These are phyloP conservation scores for Carpinus viminea DNA, from an alignment of 306 rosid species.

Conservation along the genomic window DNA sequence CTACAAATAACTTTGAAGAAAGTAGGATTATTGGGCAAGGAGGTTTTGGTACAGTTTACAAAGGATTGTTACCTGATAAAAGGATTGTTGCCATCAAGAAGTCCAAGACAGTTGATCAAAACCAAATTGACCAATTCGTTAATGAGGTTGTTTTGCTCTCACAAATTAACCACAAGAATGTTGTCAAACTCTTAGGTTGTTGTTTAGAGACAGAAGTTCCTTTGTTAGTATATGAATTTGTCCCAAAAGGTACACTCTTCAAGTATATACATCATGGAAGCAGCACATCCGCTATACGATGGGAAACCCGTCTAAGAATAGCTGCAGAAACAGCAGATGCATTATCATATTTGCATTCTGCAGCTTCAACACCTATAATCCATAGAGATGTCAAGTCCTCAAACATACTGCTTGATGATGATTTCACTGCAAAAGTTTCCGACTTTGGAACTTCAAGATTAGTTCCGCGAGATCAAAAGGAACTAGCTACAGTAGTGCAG, in stretches of 20 bases:
- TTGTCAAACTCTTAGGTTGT: not conserved
- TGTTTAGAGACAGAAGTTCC: not conserved
- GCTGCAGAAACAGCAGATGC: not conserved
- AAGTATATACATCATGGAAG: not conserved
- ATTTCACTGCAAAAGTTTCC: not conserved
- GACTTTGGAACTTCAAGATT: not conserved
- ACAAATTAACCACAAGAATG: not conserved
- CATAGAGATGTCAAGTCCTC: not conserved
- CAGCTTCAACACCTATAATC: not conserved
- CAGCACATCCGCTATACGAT: accelerated
- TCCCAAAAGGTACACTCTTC: not conserved
- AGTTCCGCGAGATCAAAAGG: not conserved
- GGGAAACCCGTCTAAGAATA: not conserved
- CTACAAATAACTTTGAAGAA: not conserved
- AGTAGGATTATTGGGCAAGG: not conserved
- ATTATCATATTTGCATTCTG: not conserved
- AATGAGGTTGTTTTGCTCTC: not conserved
- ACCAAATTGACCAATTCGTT: not conserved
- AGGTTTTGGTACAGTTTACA: not conserved
- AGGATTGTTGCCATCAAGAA: not conserved
- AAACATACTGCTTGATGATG: not conserved
- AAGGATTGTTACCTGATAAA: not conserved
- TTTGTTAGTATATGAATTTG: not conserved
- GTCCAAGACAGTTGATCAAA: not conserved
- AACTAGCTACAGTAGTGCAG: not conserved